Evolutionary conservation across 768 basidiomycete genomes (phyloP).

Genomic region (Psilocybe cyanescens): DNA sequence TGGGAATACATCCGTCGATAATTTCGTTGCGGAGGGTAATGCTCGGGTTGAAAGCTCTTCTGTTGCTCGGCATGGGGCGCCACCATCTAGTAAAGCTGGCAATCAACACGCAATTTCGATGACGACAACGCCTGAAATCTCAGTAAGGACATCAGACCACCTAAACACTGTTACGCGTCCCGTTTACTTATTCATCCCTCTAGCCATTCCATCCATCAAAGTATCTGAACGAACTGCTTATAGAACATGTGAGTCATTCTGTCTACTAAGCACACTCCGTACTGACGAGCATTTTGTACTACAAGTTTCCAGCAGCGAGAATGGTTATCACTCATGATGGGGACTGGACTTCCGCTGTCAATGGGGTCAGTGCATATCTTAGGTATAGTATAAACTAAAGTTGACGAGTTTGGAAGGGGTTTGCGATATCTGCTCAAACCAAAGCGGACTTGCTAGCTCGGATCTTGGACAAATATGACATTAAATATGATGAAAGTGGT

Average conservation of each 20-base stretch:
- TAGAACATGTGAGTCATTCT: not conserved
- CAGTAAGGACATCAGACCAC: not conserved
- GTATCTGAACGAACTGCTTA: not conserved
- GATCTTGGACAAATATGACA: not conserved
- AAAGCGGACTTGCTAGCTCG: not conserved
- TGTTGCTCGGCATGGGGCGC: not conserved
- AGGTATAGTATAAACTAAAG: not conserved
- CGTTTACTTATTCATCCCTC: not conserved
- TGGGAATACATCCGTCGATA: not conserved
- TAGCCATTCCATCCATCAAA: not conserved
- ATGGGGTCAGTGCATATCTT: not conserved
- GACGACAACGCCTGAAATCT: not conserved
- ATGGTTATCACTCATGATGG: conserved; percentile 4
- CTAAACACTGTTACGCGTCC: not conserved
- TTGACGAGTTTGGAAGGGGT: not conserved
- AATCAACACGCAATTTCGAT: not conserved
- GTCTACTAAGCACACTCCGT: not conserved
- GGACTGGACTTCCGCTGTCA: not conserved
- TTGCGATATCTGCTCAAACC: not conserved
- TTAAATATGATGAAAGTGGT: not conserved
- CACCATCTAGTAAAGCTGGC: not conserved
- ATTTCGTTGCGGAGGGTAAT: not conserved
- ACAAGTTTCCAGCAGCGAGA: not conserved
- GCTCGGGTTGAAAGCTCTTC: not conserved
- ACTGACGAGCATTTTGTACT: not conserved